These are phyloP conservation scores for Dactylellina sp. DNA, from an alignment of 2,329 filamentous ascomycete species.

Conservation along the genomic window DNA sequence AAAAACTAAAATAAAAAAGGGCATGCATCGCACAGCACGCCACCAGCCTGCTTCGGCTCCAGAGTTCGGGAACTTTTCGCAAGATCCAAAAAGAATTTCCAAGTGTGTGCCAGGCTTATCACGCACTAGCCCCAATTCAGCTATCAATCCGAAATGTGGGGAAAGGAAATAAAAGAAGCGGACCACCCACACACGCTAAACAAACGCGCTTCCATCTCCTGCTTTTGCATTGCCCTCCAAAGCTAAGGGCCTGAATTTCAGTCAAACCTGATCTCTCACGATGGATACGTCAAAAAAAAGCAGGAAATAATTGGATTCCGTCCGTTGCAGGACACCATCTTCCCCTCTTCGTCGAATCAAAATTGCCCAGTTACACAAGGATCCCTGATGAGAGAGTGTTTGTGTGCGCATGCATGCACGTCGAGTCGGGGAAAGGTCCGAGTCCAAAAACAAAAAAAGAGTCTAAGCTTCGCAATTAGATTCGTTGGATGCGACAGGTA, in stretches of 20 bases:
- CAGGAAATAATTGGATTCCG: constrained; percentile 31
- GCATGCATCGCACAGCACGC: constrained; percentile 25
- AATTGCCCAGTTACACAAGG: too few species aligned
- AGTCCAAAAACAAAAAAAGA: not conserved
- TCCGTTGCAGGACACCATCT: constrained; percentile 28
- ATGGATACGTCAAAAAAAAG: too few species aligned
- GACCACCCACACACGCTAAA: constrained; percentile 4
- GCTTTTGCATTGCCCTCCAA: not conserved
- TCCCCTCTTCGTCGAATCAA: not conserved
- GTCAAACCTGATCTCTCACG: too few species aligned
- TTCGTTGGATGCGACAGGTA: too few species aligned
- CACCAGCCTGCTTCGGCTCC: constrained; percentile 46
- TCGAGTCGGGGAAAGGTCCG: too few species aligned
- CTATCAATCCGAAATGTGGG: constrained; percentile 53
- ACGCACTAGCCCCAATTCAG: constrained; percentile 33
- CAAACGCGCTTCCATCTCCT: constrained; percentile 15
- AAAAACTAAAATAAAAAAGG: too few species aligned
- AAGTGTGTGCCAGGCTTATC: constrained; percentile 8
- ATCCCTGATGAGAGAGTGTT: too few species aligned
- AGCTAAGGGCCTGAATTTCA: too few species aligned
- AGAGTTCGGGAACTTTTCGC: constrained; percentile 46
- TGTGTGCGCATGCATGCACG: too few species aligned
- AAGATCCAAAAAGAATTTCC: constrained; percentile 11
- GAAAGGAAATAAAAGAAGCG: constrained; percentile 14
- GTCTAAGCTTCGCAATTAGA: not conserved